Base-by-base conservation (phyloP, 2,329 filamentous ascomycete genomes). In the Sporothrix protearum region DNA sequence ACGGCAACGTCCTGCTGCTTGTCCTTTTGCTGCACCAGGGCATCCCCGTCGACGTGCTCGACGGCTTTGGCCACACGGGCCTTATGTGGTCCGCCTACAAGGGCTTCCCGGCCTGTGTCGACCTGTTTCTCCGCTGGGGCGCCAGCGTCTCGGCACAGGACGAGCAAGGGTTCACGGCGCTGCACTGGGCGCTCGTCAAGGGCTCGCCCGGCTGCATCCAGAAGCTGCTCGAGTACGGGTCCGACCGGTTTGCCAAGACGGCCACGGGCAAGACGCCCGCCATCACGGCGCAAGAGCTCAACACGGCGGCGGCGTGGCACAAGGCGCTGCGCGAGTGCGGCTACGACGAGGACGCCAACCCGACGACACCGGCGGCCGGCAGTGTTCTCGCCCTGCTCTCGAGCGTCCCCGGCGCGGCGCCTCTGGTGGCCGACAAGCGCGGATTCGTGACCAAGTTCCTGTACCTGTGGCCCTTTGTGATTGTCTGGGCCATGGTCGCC, bases 31-130 rank as follows among this genome's bases (percentile, higher is more conserved):
- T 99, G 30, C 96, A 99, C 82, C 94, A 97, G 78, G 94, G 96
- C 78, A 96, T 99, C 73, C 93, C 94, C 19, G 93, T 99, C 73
- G 96, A 99, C 79, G 92, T 96, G 6, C 86, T 91, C 69, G 96
- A 99, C 81, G 88, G 89, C 68, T 95, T 94, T 79, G 93, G 94
- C 6, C 96, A 99, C 81, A 98, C 96, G 0, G 91, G 91, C 73
- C 85, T 99, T 73, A 99, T 99, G 96, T 99, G 96, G 96, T 93
- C 96, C 22, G 95, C 95, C 19, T 99, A 99, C 84, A 99, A 99
- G 81, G 96, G 96, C 47, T 97, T 91, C 79, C 93, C 95, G 0
- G 90, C 91, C 63, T 97, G 93, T 76, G 95, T 98, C 64, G 96
- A 98, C 78, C 81, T 98, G 57, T 95, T 97, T 75, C 83, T 99